Evolutionary conservation across 2,329 filamentous ascomycete genomes (phyloP).

Genomic region (Aureobasidium zeae): DNA sequence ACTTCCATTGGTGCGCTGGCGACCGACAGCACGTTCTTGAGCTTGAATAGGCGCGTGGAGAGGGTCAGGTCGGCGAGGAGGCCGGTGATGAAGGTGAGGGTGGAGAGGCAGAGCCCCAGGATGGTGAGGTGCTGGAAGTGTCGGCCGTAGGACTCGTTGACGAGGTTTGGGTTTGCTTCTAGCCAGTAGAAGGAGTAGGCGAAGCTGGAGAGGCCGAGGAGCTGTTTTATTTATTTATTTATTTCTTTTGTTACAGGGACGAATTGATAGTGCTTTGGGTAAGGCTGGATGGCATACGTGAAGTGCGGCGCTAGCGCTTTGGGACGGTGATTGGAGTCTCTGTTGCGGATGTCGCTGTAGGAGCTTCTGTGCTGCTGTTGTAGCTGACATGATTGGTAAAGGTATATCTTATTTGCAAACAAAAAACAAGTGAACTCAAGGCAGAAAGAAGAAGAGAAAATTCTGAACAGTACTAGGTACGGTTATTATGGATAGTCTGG

Average conservation of each 20-base stretch:
- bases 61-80: constrained; percentile 56
- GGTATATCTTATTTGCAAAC: not conserved
- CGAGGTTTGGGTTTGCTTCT: constrained; percentile 29
- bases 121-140: constrained; percentile 67
- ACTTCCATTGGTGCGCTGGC: constrained; percentile 60
- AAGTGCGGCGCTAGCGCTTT: constrained; percentile 51
- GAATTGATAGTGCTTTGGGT: too few relatives aligned
- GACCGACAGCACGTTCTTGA: constrained; percentile 60
- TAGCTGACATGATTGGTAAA: constrained; percentile 18
- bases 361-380: constrained; percentile 22
- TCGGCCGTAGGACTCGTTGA: constrained; percentile 54
- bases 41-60: constrained; percentile 48
- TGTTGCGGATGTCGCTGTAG: constrained; percentile 53
- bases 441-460: not conserved
- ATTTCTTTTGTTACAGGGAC: too few relatives aligned
- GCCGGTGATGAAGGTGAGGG: constrained; percentile 52
- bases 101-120: constrained; percentile 55
- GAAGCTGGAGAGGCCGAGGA: constrained; percentile 36
- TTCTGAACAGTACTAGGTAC: too few relatives aligned
- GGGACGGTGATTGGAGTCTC: constrained; percentile 55
- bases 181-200: constrained; percentile 37
- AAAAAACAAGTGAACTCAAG: not conserved
- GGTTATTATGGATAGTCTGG: too few relatives aligned
- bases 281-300: too few relatives aligned
- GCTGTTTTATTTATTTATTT: constrained; percentile 21